These are phyloP conservation scores for Boletus insuetus DNA, from an alignment of 768 basidiomycete genomes.

Conservation along the genomic window DNA sequence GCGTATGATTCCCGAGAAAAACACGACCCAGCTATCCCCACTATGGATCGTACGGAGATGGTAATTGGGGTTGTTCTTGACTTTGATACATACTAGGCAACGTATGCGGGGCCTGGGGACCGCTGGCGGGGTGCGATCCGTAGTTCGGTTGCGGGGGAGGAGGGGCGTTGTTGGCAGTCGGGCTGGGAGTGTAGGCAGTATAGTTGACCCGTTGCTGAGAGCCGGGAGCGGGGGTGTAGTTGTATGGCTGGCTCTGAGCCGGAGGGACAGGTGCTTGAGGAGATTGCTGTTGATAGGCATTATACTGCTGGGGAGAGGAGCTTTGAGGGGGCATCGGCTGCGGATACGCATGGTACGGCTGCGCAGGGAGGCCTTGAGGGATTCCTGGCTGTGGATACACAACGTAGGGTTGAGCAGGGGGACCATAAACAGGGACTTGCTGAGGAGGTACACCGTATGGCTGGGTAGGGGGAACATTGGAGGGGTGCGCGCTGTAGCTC, in stretches of 20 bases:
- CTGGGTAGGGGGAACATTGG: conserved; percentile 5
- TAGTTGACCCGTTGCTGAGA: conserved; percentile 1
- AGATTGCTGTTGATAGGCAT: not conserved
- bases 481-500: conserved; percentile 1
- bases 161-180: not conserved
- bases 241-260: conserved; percentile 3
- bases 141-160: conserved; percentile 20
- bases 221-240: not conserved
- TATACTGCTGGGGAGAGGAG: not conserved
- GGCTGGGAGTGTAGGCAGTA: conserved; percentile 5
- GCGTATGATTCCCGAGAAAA: too few relatives aligned
- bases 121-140: conserved; percentile 9
- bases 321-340: conserved; percentile 5
- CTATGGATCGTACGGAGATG: not conserved
- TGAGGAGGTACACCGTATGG: conserved; percentile 6
- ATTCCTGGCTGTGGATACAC: not conserved
- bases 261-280: not conserved
- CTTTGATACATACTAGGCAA: conserved; percentile 11
- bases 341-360: conserved; percentile 8
- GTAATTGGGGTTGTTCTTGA: not conserved
- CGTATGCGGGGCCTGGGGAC: conserved; percentile 9
- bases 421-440: conserved; percentile 2
- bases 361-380: conserved; percentile 1
- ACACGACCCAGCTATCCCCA: not conserved
- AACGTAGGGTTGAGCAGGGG: not conserved